Evolutionary conservation across 352 stramenopile species (phyloP), one percentile per base, ranked within the genome.

Genomic region (Pythium aquatile): DNA sequence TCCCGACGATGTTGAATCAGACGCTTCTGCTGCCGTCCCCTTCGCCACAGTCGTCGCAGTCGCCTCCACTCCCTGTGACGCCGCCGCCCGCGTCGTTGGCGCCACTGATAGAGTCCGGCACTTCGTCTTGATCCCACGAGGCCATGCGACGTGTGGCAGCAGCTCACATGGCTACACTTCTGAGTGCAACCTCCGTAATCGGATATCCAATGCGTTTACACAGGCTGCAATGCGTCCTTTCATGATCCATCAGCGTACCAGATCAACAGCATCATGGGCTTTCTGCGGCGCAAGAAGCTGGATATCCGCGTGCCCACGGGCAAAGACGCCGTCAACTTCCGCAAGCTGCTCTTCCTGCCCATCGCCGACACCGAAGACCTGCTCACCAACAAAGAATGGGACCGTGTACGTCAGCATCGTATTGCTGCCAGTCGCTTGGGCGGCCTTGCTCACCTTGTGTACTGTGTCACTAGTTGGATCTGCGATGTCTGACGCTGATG

Each of bases 401-500:
- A 89, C 6, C 71, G 75, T 39, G 85, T 93, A 69, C 55, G 68
- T 63, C 0, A 8, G 29, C 35, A 58, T 30, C 1, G 3, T 5
- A 66, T 47, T 28, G 32, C 33, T 58, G 29, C 8, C 20, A 24
- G 20, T 24, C 20, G 24, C 10, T 5, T 32, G 16, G 20, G 20
- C 20, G 2, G 17, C 30, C 1, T 24, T 44, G 9, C 10, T 63
- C 28, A 44, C 14, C 28, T 17, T 30, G 35, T 55, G 2, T 24
- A 24, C 20, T 24, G 20, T 24, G 20, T 24, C 20, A 17, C 8
- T 51, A 94, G 84, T 65, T 94, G 24, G 85, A 94, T 63, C 37
- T 93, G 44, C 77, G 84, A 79, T 94, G 85, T 35, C 55, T 94
- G 49, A 85, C 80, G 32, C 74, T 94, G 1, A 88, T 94, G 78